A percentile compares a stretch with the other conserved stretches of the same genome.
Conservation (phyloP, 1,284 basidiomycete species). For the Melanopsichium pennsylvanicum region DNA sequence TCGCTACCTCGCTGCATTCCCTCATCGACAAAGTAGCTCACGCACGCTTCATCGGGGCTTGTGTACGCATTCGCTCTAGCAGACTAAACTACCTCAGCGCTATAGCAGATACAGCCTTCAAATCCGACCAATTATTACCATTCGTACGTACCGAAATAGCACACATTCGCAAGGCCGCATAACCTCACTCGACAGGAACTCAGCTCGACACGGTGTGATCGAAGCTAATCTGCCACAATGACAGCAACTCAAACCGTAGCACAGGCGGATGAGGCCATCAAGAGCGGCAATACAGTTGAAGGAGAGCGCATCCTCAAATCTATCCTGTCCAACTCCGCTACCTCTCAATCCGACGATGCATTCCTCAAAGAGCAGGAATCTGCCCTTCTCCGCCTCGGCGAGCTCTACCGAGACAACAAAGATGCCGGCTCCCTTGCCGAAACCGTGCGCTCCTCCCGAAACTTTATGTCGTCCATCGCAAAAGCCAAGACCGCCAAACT, state of each 20-base stretch:
- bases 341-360: slow-evolving; percentile 70
- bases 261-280: slow-evolving; percentile 57
- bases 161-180: no score
- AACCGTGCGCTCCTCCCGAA: slow-evolving; percentile 83
- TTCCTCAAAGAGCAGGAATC: slow-evolving; percentile 81
- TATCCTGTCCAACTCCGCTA: slow-evolving; percentile 48
- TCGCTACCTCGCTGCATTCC: neutral
- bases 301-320: slow-evolving; percentile 57
- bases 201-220: no score
- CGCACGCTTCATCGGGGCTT: no score
- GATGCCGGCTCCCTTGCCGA: slow-evolving; percentile 85
- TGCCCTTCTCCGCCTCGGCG: slow-evolving; percentile 85
- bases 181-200: no score
- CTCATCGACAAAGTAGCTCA: neutral
- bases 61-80: no score
- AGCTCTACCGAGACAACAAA: slow-evolving; percentile 84
- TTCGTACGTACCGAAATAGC: no score
- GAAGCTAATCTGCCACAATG: slow-evolving; percentile 20
- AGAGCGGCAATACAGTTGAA: slow-evolving; percentile 45
- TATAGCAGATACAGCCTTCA: no score
- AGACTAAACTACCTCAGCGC: no score
- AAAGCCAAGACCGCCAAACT: slow-evolving; percentile 99
- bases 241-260: slow-evolving; percentile 50
- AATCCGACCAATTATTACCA: no score
- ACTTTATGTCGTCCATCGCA: slow-evolving; percentile 91